Evolutionary conservation across 768 basidiomycete species (phyloP), one percentile per base, ranked within the genome.

Genomic region (Obba rivulosa): DNA sequence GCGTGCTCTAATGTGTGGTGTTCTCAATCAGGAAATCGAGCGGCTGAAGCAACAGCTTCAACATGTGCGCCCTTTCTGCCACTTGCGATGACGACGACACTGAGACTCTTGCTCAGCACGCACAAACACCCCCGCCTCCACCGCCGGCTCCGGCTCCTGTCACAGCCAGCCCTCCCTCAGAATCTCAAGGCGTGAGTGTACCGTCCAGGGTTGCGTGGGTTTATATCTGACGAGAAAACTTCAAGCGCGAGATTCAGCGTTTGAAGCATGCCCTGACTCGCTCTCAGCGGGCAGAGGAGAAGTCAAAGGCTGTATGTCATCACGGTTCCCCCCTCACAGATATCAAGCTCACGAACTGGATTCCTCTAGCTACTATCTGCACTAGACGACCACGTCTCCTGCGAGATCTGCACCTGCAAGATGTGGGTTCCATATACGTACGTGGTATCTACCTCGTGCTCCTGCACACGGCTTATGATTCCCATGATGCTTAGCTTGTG

Each of bases 391-490:
- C 57, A 71, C 40, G 60, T 79, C 11, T 70, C 65, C 36, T 89
- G 86, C 58, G 83, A 83, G 50, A 76, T 89, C 36, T 89, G 86
- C 60, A 72, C 76, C 0, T 50, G 64, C 36, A 73, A 73, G 49
- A 79, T 87, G 77, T 85, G 82, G 81, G 67, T 69, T 8, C 85
- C 86, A 0, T 83, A 77, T 55, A 71, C 75, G 85, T 87, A 55
- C 36, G 83, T 69, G 41, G 4, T 7, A 25, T n/a, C 20, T 34
- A 21, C 39, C 5, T 31, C 21, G 31, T 40, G 18, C 37, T n/a
- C 2, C 46, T 38, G 41, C 44, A 46, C 37, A 18, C 37, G 41
- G 40, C 47, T 16, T n/a, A 11, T 34, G 8, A 13, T 28, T 47
- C 31, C 8, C 55, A 87, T 85, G 4, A 69, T 88, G 18, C 64